These are phyloP conservation scores for Exophiala sp. DNA, from an alignment of 2,329 filamentous ascomycete genomes.

Conservation along the genomic window DNA sequence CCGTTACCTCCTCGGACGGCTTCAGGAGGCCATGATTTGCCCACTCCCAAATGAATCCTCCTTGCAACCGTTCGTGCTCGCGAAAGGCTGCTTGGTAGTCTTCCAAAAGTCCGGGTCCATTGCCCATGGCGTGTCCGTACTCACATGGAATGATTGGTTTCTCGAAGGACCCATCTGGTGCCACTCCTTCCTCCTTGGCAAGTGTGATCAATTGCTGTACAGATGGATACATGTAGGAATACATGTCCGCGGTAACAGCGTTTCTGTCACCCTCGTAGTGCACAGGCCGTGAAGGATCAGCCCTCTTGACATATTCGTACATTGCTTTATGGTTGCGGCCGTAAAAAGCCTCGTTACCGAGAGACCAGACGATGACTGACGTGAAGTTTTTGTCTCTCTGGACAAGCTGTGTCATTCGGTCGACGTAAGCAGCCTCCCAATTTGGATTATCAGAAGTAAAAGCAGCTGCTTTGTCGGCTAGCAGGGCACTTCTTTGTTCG, in stretches of 20 bases:
- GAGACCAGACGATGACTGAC: constrained; percentile 68
- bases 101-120: constrained; percentile 66
- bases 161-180: constrained; percentile 46
- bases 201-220: constrained; percentile 37
- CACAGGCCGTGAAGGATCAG: constrained; percentile 58
- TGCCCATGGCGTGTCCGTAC: constrained; percentile 66
- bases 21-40: constrained; percentile 56
- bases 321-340: constrained; percentile 66
- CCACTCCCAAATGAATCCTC: constrained; percentile 67
- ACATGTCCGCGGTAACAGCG: constrained; percentile 62
- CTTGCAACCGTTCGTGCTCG: constrained; percentile 59
- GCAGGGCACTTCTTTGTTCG: constrained; percentile 6
- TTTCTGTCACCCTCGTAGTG: constrained; percentile 66
- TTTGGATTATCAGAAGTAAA: constrained; percentile 34
- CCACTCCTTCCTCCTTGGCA: constrained; percentile 37
- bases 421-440: constrained; percentile 60
- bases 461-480: constrained; percentile 26
- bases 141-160: constrained; percentile 47
- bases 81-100: constrained; percentile 66
- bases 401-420: constrained; percentile 62
- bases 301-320: constrained; percentile 58
- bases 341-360: constrained; percentile 72
- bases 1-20: constrained; percentile 31
- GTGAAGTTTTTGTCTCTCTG: constrained; percentile 68
- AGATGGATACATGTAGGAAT: constrained; percentile 63